A percentile compares a stretch with the other conserved stretches of the same genome.
Evolutionary conservation across 345 rosid genomes (phyloP).

Genomic region (Salix dunnii): DNA sequence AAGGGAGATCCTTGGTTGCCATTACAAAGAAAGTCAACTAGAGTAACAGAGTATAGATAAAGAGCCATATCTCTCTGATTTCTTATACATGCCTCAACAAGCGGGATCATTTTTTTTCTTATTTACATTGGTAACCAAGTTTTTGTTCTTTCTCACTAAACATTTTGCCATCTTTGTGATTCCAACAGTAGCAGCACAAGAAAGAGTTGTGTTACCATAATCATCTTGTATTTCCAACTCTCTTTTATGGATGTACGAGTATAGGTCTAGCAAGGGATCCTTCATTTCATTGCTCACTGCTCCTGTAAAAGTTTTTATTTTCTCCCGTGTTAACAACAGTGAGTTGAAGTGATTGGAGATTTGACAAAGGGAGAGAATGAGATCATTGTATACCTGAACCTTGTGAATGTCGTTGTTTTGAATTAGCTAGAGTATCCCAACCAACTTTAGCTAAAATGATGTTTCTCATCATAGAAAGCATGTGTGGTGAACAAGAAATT

Average conservation of each 20-base stretch:
- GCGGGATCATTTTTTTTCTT: not conserved
- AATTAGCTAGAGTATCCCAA: no score
- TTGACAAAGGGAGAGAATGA: no score
- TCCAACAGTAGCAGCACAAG: not conserved
- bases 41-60: not conserved
- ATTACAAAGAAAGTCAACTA: not conserved
- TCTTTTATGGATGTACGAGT: not conserved
- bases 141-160: not conserved
- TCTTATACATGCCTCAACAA: not conserved
- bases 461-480: no score
- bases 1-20: not conserved
- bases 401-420: no score
- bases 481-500: no score
- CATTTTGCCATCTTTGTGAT: not conserved
- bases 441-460: no score
- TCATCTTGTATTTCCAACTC: not conserved
- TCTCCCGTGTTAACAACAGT: no score
- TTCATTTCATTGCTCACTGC: no score
- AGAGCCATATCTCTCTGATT: not conserved
- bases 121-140: not conserved
- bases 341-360: no score
- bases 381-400: no score
- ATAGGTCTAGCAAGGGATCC: not conserved
- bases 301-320: not conserved
- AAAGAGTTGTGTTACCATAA: not conserved